Evolutionary conservation across 805 yeast genomes (phyloP).

Genomic region (Sugiyamaella boreocaroliniensis): DNA sequence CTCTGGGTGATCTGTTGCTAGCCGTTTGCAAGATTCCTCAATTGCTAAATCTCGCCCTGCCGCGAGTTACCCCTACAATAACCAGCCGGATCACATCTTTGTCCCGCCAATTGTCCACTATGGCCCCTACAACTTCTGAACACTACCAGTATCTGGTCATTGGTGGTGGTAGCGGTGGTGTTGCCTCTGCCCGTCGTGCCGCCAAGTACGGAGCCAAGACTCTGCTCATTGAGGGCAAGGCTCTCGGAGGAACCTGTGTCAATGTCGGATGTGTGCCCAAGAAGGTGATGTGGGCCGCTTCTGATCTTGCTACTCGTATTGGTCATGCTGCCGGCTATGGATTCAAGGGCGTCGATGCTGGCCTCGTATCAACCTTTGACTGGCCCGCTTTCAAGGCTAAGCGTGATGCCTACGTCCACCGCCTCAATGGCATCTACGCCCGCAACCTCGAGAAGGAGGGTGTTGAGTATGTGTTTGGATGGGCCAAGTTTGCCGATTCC

Average conservation of each 20-base stretch:
- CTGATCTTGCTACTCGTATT: slow-evolving; percentile 74
- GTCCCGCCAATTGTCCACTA: slow-evolving; percentile 25
- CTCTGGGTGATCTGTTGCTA: background rate
- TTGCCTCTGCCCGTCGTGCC: slow-evolving; percentile 96
- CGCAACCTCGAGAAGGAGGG: slow-evolving; percentile 81
- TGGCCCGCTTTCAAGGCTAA: slow-evolving; percentile 79
- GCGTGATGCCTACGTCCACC: slow-evolving; percentile 83
- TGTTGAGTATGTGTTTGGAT: slow-evolving; percentile 81
- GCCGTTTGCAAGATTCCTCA: background rate
- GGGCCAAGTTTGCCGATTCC: slow-evolving; percentile 65
- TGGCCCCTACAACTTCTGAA: slow-evolving; percentile 45
- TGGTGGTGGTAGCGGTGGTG: slow-evolving; percentile 99
- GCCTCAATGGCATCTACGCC: slow-evolving; percentile 91
- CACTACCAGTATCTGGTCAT: slow-evolving; percentile 90
- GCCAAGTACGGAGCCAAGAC: slow-evolving; percentile 87
- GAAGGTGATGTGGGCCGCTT: slow-evolving; percentile 98
- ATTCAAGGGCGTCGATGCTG: slow-evolving; percentile 50
- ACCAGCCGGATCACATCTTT: background rate
- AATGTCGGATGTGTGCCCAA: slow-evolving; percentile 99
- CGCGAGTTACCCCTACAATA: background rate
- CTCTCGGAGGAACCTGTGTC: slow-evolving; percentile 96
- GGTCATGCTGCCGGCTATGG: slow-evolving; percentile 79
- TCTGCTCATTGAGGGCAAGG: slow-evolving; percentile 69
- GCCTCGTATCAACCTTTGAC: slow-evolving; percentile 56
- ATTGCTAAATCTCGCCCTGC: background rate